Percentiles rank a stretch among this genome's conserved stretches.
Evolutionary conservation across 106 monocot genomes (phyloP).

Genomic region (Platanthera zijinensis): DNA sequence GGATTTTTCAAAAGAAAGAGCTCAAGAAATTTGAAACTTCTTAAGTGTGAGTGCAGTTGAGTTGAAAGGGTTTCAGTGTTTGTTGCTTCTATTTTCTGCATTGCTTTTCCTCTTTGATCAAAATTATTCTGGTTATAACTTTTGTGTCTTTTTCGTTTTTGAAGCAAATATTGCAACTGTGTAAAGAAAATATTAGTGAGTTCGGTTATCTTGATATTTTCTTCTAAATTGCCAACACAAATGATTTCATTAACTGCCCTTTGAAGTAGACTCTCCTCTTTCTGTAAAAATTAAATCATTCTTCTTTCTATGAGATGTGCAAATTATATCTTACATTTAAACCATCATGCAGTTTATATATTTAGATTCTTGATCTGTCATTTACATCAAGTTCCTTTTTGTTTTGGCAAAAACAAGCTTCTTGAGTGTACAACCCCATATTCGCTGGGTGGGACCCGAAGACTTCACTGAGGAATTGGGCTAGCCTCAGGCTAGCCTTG

Average conservation of each 20-base stretch:
- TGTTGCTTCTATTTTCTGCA: not conserved
- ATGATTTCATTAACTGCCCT: not conserved
- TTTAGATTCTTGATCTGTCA: not conserved
- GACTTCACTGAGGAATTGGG: too few species aligned
- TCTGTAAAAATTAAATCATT: not conserved
- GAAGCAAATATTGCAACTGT: not conserved
- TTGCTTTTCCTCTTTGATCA: not conserved
- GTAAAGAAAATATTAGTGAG: not conserved
- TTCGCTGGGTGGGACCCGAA: too few species aligned
- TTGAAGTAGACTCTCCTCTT: not conserved
- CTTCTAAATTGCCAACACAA: not conserved
- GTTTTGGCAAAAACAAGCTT: slow-evolving; percentile 72
- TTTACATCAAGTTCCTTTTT: slow-evolving; percentile 45
- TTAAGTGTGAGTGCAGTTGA: not conserved
- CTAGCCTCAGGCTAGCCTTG: too few species aligned
- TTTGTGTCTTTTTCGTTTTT: not conserved
- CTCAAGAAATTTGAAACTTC: not conserved
- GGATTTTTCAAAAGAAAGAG: not conserved
- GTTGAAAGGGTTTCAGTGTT: not conserved
- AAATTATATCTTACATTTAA: not conserved
- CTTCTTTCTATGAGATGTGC: not conserved
- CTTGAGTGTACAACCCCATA: too few species aligned
- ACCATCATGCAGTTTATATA: not conserved
- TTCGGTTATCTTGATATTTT: not conserved
- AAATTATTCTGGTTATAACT: not conserved